These are phyloP conservation scores for Suillus brevipes DNA, from an alignment of 768 basidiomycete species.

Conservation along the genomic window DNA sequence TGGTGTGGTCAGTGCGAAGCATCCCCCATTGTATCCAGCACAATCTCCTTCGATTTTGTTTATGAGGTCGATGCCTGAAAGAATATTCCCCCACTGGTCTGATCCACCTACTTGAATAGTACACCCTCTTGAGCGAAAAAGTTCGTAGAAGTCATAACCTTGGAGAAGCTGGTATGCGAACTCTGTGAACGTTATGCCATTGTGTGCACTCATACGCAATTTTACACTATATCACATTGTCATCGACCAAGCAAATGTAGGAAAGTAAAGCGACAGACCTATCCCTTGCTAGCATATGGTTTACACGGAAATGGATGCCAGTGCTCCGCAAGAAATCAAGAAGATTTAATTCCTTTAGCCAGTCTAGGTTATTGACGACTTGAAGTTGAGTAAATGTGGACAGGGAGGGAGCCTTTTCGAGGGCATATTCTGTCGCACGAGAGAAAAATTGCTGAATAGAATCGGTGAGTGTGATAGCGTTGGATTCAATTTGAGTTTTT, in stretches of 20 bases:
- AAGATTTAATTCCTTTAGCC: slow-evolving; percentile 73
- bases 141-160: slow-evolving; percentile 89
- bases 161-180: slow-evolving; percentile 97
- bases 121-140: slow-evolving; percentile 67
- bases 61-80: slow-evolving; percentile 91
- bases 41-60: slow-evolving; percentile 40
- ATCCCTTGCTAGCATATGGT: slow-evolving; percentile 87
- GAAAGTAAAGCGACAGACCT: slow-evolving; percentile 51
- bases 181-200: slow-evolving; percentile 97
- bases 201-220: slow-evolving; percentile 71
- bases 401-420: slow-evolving; percentile 28
- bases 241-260: slow-evolving; percentile 10
- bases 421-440: slow-evolving; percentile 62
- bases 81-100: slow-evolving; percentile 98
- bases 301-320: slow-evolving; percentile 80
- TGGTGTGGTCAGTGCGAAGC: slow-evolving; percentile 91
- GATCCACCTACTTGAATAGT: slow-evolving; percentile 92
- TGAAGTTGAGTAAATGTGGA: slow-evolving; percentile 28
- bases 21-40: slow-evolving; percentile 33
- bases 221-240: slow-evolving; percentile 59
- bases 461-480: slow-evolving; percentile 60
- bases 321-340: slow-evolving; percentile 83
- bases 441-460: slow-evolving; percentile 75
- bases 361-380: slow-evolving; percentile 70
- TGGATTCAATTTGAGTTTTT: slow-evolving; percentile 56